Evolutionary conservation across 371 early-diverging fungal genomes (phyloP).

Genomic region (Cokeromyces recurvatus): DNA sequence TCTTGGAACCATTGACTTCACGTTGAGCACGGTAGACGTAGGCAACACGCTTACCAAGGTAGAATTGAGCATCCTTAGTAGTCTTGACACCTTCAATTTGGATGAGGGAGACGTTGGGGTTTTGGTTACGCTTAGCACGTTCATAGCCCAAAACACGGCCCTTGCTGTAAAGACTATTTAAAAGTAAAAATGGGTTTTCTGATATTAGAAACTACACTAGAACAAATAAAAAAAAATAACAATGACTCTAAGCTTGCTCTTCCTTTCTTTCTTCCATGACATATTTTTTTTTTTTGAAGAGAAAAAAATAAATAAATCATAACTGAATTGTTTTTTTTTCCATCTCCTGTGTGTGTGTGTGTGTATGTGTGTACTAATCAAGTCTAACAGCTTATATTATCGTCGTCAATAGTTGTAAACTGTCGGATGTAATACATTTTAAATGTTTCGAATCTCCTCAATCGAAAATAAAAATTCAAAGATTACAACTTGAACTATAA

Average conservation of each 20-base stretch:
- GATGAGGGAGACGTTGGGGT: conserved; percentile 84
- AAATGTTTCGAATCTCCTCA: no score
- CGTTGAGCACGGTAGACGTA: conserved; percentile 86
- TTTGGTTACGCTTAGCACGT: conserved; percentile 87
- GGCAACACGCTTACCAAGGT: conserved; percentile 83
- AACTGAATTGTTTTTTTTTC: no score
- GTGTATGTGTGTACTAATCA: no score
- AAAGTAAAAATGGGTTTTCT: neutral
- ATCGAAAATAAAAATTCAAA: no score
- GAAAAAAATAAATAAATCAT: neutral
- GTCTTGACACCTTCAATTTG: conserved; percentile 89
- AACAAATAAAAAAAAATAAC: neutral
- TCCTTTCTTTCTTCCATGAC: no score
- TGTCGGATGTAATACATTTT: no score
- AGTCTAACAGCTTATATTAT: no score
- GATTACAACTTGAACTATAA: no score
- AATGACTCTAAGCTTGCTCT: neutral
- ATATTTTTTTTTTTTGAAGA: neutral
- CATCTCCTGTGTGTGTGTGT: no score
- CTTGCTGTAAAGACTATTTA: conserved; percentile 88
- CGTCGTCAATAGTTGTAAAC: no score
- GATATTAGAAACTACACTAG: neutral
- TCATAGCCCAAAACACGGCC: conserved; percentile 91
- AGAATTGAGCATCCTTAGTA: conserved; percentile 81
- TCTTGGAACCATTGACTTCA: conserved; percentile 84